phyloP scores from a whole-genome alignment of 768 basidiomycete genomes.

The Phanerochaete sordida region DNA sequence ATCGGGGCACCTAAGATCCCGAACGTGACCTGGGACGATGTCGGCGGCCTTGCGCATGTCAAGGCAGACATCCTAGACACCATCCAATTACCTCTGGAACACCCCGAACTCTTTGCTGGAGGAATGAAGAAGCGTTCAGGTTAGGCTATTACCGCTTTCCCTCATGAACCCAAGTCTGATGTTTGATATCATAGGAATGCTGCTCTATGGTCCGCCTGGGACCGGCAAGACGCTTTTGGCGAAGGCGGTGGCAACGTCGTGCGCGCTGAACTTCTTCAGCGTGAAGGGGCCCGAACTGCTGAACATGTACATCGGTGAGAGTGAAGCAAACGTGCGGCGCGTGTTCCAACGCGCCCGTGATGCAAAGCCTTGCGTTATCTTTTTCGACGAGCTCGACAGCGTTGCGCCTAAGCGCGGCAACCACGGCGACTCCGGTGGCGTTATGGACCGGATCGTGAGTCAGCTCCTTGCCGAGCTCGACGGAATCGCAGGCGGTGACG shows the following conservation, averaged over 20 bases:
- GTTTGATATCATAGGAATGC: constrained; percentile 52
- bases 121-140: constrained; percentile 96
- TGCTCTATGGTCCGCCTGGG: constrained; percentile 93
- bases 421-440: constrained; percentile 94
- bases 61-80: constrained; percentile 95
- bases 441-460: constrained; percentile 97
- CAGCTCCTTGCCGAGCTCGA: constrained; percentile 93
- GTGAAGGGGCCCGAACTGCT: constrained; percentile 94
- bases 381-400: constrained; percentile 95
- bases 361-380: constrained; percentile 92
- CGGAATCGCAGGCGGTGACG: constrained; percentile 68
- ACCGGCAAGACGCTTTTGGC: constrained; percentile 95
- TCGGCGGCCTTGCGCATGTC: constrained; percentile 85
- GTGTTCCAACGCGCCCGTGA: constrained; percentile 90
- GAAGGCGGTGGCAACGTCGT: constrained; percentile 95
- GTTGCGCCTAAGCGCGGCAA: constrained; percentile 94
- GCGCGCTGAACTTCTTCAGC: constrained; percentile 94
- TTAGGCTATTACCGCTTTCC: constrained; percentile 28
- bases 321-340: constrained; percentile 93
- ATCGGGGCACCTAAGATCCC: constrained; percentile 99
- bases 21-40: constrained; percentile 94
- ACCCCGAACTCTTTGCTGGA: constrained; percentile 85
- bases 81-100: constrained; percentile 86
- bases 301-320: constrained; percentile 99
- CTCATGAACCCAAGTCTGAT: background rate